Evolutionary conservation across 2,329 filamentous ascomycete genomes (phyloP), one percentile per base, ranked within the genome.

Genomic region (Chaetomium sp.): DNA sequence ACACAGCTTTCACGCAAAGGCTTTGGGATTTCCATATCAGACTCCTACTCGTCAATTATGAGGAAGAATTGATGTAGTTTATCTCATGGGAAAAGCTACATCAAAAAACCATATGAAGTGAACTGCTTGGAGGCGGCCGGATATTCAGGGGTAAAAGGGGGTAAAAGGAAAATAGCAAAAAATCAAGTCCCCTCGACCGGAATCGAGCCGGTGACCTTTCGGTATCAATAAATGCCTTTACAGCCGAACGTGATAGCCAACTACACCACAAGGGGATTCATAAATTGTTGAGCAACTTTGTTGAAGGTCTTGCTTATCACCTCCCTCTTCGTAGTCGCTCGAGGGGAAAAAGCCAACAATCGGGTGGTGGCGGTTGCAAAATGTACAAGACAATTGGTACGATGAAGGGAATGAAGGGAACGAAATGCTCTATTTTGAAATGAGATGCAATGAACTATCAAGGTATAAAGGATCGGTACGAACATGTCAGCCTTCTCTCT

Each of bases 191-290:
- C 67, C 67, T 69, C 67, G 67, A 69, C 67, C 67, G 67, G 67
- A 69, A 69, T 69, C 67, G 67, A 68, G 67, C 67, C 67, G 67
- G 67, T 68, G 67, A 68, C 67, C 67, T 68, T 68, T 68, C 67
- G 67, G 65, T 69, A 65, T 68, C 65, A 63, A 67, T 67, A 67
- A 67, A 65, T 63, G 51, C 67, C 33, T 65, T 69, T 69, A 69
- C 67, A 69, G 67, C 65, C 67, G 67, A 68, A 69, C 67, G 67
- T 69, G 67, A 69, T 69, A 69, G 67, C 67, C 67, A 69, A 69
- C 67, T 69, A 69, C 67, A 69, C 67, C 67, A 69, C 67, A 69
- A 69, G 66, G 66, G 66, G 66, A 29, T 66, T 62, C 9, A 38
- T 45, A 31, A 56, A 31, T 58, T 63, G 31, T 59, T 59, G 13